A percentile compares a stretch with the other conserved stretches of the same genome.
Conservation (phyloP, 208 protist genomes). For the Trichomonas vaginalis region DNA sequence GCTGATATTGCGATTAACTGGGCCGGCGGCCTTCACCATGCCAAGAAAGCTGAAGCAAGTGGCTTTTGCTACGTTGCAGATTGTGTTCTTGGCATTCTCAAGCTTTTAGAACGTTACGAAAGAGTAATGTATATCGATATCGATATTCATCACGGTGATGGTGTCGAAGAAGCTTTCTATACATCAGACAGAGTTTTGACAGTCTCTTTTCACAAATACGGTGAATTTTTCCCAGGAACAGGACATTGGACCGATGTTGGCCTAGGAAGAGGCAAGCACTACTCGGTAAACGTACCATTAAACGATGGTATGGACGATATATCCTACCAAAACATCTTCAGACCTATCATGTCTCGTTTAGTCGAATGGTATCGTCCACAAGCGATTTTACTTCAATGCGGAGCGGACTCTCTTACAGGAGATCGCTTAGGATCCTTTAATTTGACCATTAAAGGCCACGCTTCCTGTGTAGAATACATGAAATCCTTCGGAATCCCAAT, state of each 20-base stretch:
- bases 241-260: conserved; percentile 68
- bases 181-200: conserved; percentile 80
- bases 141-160: conserved; percentile 98
- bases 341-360: conserved; percentile 59
- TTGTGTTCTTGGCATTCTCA: conserved; percentile 70
- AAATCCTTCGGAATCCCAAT: conserved; percentile 54
- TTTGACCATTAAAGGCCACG: conserved; percentile 58
- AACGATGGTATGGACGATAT: conserved; percentile 66
- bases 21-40: conserved; percentile 65
- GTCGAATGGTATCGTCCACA: conserved; percentile 74
- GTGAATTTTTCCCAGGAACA: conserved; percentile 85
- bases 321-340: conserved; percentile 69
- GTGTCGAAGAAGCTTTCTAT: conserved; percentile 87
- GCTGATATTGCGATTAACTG: conserved; percentile 66
- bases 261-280: conserved; percentile 52
- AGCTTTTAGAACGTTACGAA: conserved; percentile 58
- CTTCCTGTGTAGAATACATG: conserved; percentile 55
- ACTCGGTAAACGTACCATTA: conserved; percentile 77
- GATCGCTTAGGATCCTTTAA: conserved; percentile 90
- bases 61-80: conserved; percentile 82
- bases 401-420: conserved; percentile 87
- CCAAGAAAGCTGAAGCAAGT: conserved; percentile 63
- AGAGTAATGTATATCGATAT: conserved; percentile 95
- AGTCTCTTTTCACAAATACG: conserved; percentile 74
- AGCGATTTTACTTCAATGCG: conserved; percentile 93